A percentile compares a stretch with the other conserved stretches of the same genome.
phyloP scores from a whole-genome alignment of 176 grass and related monocot genomes.

The Oryza australiensis region DNA sequence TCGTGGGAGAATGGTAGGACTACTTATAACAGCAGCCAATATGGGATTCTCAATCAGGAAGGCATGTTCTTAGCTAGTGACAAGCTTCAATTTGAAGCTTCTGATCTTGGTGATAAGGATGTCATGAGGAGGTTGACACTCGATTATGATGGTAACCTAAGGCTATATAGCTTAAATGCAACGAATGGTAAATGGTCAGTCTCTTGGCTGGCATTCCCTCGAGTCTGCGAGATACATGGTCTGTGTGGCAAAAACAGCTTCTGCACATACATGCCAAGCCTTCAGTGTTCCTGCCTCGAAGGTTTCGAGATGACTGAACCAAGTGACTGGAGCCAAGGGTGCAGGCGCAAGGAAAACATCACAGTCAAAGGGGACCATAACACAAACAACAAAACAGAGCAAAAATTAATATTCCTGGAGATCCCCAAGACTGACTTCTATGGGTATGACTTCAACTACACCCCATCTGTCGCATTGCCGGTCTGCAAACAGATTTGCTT shows the following conservation, averaged over 20 bases:
- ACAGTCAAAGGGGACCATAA: not conserved
- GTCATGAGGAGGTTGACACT: slow-evolving; percentile 24
- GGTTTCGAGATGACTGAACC: slow-evolving; percentile 52
- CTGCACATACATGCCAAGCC: slow-evolving; percentile 32
- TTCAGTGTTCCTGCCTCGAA: slow-evolving; percentile 40
- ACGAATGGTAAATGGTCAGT: slow-evolving; percentile 27
- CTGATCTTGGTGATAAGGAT: slow-evolving; percentile 38
- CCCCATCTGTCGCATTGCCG: fast-evolving
- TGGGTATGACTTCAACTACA: slow-evolving; percentile 36
- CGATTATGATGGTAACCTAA: slow-evolving; percentile 55
- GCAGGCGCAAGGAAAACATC: slow-evolving; percentile 32
- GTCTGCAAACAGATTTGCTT: slow-evolving; percentile 40
- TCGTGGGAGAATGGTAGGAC: slow-evolving; percentile 1
- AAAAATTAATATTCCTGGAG: slow-evolving; percentile 25
- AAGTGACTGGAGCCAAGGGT: slow-evolving; percentile 57
- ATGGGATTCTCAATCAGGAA: slow-evolving; percentile 33
- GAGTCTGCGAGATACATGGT: slow-evolving; percentile 45
- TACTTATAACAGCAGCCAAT: slow-evolving; percentile 42
- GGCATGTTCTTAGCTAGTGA: slow-evolving; percentile 49
- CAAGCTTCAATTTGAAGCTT: slow-evolving; percentile 35
- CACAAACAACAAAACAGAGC: not conserved
- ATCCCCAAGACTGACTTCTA: slow-evolving; percentile 42
- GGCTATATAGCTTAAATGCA: slow-evolving; percentile 47
- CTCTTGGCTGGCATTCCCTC: slow-evolving; percentile 49
- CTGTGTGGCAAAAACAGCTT: slow-evolving; percentile 57